Evolutionary conservation across 2,329 filamentous ascomycete species (phyloP).

Genomic region (Ceratocystis huliohia): DNA sequence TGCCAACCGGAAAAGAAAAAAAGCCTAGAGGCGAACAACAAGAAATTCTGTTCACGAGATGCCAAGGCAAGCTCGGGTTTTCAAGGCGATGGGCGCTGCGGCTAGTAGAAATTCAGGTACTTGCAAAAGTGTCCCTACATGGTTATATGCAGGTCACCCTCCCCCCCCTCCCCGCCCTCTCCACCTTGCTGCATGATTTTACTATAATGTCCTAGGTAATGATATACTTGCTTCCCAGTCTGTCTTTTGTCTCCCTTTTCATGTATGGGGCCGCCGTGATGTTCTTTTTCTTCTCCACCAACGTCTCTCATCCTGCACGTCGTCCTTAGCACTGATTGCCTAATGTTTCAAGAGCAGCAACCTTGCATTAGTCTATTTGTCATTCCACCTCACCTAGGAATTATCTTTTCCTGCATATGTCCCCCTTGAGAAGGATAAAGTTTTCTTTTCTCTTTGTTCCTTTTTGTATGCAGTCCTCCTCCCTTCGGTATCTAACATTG

Average conservation of each 20-base stretch:
- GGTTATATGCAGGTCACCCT: too few species aligned
- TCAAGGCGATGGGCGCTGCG: too few species aligned
- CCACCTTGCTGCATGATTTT: background rate
- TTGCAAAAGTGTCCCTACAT: too few species aligned
- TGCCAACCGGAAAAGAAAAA: background rate
- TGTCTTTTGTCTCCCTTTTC: background rate
- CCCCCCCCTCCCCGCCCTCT: too few species aligned
- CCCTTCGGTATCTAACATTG: background rate
- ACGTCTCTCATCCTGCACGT: background rate
- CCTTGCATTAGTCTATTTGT: constrained; percentile 8
- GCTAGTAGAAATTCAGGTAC: too few species aligned
- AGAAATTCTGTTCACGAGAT: too few species aligned
- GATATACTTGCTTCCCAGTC: background rate
- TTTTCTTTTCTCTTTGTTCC: background rate
- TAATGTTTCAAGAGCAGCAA: constrained; percentile 5
- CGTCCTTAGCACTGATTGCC: background rate
- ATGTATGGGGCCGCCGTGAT: too few species aligned
- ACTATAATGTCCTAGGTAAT: background rate
- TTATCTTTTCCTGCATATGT: background rate
- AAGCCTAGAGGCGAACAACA: too few species aligned
- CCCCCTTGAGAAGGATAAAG: background rate
- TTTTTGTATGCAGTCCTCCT: background rate
- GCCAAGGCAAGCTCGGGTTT: too few species aligned
- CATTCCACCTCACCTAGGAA: background rate
- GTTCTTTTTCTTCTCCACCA: background rate